These are phyloP conservation scores for Chaetomium olivaceum DNA, from an alignment of 2,329 filamentous ascomycete genomes.

Conservation along the genomic window DNA sequence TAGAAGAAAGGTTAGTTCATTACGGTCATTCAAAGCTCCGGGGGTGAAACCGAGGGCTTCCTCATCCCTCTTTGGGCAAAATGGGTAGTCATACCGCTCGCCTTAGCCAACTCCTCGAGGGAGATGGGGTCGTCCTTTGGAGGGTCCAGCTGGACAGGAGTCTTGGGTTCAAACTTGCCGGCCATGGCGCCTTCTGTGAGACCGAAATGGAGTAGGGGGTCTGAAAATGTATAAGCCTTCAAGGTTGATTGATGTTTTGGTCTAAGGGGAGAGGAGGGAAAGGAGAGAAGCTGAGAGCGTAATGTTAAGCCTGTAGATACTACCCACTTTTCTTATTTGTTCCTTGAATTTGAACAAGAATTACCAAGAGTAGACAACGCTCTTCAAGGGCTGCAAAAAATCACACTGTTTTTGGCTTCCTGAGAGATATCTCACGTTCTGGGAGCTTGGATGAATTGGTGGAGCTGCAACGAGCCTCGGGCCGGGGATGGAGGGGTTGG, in stretches of 20 bases:
- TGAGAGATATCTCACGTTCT: background rate
- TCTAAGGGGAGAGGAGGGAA: background rate
- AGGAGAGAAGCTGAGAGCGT: background rate
- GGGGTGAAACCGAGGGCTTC: background rate
- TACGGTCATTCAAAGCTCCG: background rate
- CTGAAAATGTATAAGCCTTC: background rate
- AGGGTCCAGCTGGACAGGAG: slow-evolving; percentile 70
- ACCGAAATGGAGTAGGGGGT: background rate
- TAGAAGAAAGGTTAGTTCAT: slow-evolving; percentile 38
- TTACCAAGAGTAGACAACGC: background rate
- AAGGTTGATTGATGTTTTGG: background rate
- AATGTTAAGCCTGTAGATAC: background rate
- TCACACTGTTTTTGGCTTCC: background rate
- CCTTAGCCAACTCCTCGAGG: slow-evolving; percentile 74
- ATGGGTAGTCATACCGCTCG: slow-evolving; percentile 66
- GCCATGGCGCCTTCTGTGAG: slow-evolving; percentile 47
- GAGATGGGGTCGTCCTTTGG: slow-evolving; percentile 88
- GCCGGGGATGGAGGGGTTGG: slow-evolving; percentile 11
- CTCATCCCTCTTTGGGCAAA: background rate
- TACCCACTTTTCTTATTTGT: background rate
- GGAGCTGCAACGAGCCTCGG: slow-evolving; percentile 22
- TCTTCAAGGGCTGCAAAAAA: background rate
- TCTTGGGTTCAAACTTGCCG: slow-evolving; percentile 76
- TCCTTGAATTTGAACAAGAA: background rate
- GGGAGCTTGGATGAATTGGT: slow-evolving; percentile 5